phyloP scores from a whole-genome alignment of 129 eudicot genomes.

The Flaveria sonorensis region DNA sequence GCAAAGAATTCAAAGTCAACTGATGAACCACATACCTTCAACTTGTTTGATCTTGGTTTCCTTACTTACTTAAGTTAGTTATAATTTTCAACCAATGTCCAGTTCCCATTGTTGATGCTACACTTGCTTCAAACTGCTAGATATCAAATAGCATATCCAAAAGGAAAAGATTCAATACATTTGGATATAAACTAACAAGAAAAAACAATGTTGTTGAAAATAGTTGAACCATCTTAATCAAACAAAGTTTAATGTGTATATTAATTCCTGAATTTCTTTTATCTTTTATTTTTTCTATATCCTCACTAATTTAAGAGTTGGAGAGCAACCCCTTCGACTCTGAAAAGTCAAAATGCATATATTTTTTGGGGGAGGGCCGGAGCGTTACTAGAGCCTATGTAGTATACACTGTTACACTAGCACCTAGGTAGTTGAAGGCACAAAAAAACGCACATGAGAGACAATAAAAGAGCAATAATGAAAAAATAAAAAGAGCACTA shows the following conservation, averaged over 20 bases:
- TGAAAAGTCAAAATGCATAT: neutral
- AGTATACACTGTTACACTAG: too few relatives aligned
- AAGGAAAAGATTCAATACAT: slow-evolving; percentile 3
- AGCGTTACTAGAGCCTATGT: neutral
- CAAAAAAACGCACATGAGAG: too few relatives aligned
- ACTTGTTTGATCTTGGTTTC: slow-evolving; percentile 40
- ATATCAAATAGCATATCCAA: slow-evolving; percentile 6
- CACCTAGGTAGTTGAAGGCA: too few relatives aligned
- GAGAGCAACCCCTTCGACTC: neutral
- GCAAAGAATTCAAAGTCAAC: neutral
- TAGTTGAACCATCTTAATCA: slow-evolving; percentile 3
- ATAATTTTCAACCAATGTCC: slow-evolving; percentile 68
- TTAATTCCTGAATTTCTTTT: neutral
- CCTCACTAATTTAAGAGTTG: neutral
- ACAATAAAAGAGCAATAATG: too few relatives aligned
- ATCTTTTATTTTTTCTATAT: neutral
- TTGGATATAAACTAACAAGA: neutral
- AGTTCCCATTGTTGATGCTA: slow-evolving; percentile 54
- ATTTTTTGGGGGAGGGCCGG: neutral
- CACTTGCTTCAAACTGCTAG: slow-evolving; percentile 7
- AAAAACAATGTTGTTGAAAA: neutral
- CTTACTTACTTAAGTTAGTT: slow-evolving; percentile 58
- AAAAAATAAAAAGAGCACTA: too few relatives aligned
- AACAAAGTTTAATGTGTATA: neutral
- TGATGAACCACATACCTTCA: slow-evolving; percentile 44